phyloP scores from a whole-genome alignment of 176 grass and related monocot genomes.

The Eleusine coracana region DNA sequence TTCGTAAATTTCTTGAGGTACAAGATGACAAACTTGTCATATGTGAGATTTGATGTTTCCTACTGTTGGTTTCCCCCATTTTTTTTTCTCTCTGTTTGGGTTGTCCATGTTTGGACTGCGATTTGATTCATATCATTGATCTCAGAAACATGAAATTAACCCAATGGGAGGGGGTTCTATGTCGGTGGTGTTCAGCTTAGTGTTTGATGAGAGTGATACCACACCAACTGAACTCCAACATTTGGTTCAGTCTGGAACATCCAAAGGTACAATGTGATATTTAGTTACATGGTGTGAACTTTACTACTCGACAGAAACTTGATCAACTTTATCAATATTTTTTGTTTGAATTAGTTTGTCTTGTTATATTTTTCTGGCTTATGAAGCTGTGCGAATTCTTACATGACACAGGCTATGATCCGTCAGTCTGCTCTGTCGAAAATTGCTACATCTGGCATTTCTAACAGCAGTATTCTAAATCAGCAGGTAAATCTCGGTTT shows the following conservation, averaged over 20 bases:
- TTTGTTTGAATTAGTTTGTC: conserved; percentile 20
- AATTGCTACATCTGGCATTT: conserved; percentile 66
- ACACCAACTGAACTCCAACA: conserved; percentile 58
- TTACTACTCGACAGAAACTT: background rate
- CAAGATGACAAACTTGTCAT: background rate
- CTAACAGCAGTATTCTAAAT: conserved; percentile 52
- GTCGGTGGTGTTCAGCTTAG: conserved; percentile 41
- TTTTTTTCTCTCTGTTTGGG: too few relatives aligned
- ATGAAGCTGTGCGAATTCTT: conserved; percentile 19
- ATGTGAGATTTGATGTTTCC: background rate
- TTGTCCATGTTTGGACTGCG: background rate
- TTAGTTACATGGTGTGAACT: background rate
- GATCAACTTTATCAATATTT: background rate
- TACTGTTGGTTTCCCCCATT: background rate
- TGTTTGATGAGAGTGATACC: conserved; percentile 62
- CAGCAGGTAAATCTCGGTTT: conserved; percentile 50
- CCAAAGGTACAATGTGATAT: conserved; percentile 68
- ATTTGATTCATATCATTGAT: conserved; percentile 10
- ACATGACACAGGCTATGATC: conserved; percentile 57
- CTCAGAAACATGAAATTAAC: conserved; percentile 61
- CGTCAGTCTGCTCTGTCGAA: conserved; percentile 69
- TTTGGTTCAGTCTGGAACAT: conserved; percentile 93
- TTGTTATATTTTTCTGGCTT: conserved; percentile 23
- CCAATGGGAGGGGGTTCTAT: conserved; percentile 50
- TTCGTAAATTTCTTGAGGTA: conserved; percentile 89